Evolutionary conservation across 2,329 filamentous ascomycete species (phyloP), one percentile per base, ranked within the genome.

Genomic region (Pseudocercospora eumusae): DNA sequence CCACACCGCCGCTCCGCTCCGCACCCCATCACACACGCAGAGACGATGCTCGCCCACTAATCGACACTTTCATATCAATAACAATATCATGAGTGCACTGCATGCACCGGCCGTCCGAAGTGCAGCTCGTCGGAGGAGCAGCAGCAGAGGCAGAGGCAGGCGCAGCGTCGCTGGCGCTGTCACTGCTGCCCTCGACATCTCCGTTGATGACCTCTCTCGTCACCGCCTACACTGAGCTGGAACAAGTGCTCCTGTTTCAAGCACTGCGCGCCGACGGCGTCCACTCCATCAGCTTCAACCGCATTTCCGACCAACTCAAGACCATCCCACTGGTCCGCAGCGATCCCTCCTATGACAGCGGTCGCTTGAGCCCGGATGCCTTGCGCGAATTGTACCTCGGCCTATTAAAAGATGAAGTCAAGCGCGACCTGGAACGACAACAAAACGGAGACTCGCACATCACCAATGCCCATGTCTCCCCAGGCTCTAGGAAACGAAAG

Each of bases 181-280:
- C 21, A 23, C 47, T 15, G 25, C 45, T 27, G 25, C 21, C 45
- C 11, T 40, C 36, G 36, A n/a, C 42, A 54, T 7, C n/a, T 15
- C 36, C 36, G 36, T 66, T 67, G 66, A 86, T 86, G 84, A 83
- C 81, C 79, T 54, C 44, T 36, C 53, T 47, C 47, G 80, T 81
- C 77, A 83, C 86, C 74, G 81, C 83, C 72, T 93, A 95, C 79
- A 93, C 91, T 74, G 86, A 88, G 70, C 89, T 96, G 81, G 92
- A 96, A 83, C 90, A 88, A 73, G 84, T 96, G 65, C 85, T 95
- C 68, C 84, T 96, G 72, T 93, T 95, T 79, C 91, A 93, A 78
- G 88, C 88, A 64, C 83, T 96, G 67, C 83, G 87, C 68, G 81
- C 82, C 69, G 83, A 90, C 76, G 89, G 89, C 73, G 80, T 87